These are phyloP conservation scores for Syzygium aromaticum DNA, from an alignment of 345 rosid genomes.

Conservation along the genomic window DNA sequence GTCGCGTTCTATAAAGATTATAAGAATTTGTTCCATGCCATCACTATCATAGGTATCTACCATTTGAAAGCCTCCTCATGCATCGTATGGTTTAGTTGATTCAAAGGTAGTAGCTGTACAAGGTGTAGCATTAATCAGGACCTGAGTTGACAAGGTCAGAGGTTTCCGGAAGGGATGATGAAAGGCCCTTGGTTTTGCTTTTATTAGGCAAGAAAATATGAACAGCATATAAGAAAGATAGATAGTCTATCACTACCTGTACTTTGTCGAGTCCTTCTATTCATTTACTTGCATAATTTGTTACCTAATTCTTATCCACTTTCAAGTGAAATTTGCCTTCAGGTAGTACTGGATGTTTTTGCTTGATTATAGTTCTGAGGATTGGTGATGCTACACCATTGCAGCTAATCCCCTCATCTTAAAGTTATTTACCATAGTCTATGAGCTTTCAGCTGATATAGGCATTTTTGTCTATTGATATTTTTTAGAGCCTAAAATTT, in stretches of 20 bases:
- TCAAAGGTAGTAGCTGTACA: not conserved
- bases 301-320: not conserved
- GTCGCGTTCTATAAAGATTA: not conserved
- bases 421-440: not conserved
- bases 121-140: not conserved
- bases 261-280: not conserved
- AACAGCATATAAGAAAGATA: not conserved
- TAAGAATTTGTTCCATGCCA: not conserved
- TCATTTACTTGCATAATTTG: not conserved
- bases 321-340: not conserved
- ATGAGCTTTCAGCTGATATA: not conserved
- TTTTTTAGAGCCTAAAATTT: not conserved
- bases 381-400: not conserved
- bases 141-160: not conserved
- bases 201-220: not conserved
- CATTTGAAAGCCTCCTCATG: not conserved
- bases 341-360: not conserved
- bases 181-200: not conserved
- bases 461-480: not conserved
- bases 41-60: not conserved
- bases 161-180: not conserved
- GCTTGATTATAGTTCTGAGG: not conserved
- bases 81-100: not conserved
- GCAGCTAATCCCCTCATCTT: not conserved
- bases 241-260: not conserved